These are phyloP conservation scores for Xylaria sp. DNA, from an alignment of 2,329 filamentous ascomycete genomes.

Conservation along the genomic window DNA sequence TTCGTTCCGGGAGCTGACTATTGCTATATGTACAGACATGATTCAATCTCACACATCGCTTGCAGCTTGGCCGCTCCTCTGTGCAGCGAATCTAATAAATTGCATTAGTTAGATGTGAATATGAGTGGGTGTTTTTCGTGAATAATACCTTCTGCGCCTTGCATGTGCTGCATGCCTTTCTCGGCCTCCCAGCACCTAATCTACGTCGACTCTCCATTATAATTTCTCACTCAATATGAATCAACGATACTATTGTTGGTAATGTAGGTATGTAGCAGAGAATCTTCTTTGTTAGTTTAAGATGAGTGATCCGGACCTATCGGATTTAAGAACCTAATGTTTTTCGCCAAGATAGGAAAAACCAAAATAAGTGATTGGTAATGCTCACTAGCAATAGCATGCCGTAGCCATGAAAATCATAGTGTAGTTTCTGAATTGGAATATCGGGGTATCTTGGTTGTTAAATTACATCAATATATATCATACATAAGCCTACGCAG, in stretches of 20 bases:
- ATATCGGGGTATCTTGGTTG: slow-evolving; percentile 20
- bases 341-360: neutral
- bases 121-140: neutral
- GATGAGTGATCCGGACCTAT: neutral
- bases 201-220: slow-evolving; percentile 8
- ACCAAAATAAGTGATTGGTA: neutral
- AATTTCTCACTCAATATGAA: neutral
- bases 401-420: neutral
- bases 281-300: neutral
- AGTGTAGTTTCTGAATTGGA: neutral
- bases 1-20: slow-evolving; percentile 1
- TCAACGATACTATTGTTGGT: neutral
- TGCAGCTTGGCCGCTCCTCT: slow-evolving; percentile 27
- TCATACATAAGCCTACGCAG: neutral
- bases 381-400: neutral
- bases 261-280: neutral
- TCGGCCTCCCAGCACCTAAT: slow-evolving; percentile 9
- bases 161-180: slow-evolving; percentile 24
- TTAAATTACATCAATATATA: slow-evolving; percentile 7
- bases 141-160: slow-evolving; percentile 24
- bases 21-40: slow-evolving; percentile 17
- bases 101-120: neutral
- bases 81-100: slow-evolving; percentile 23
- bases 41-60: slow-evolving; percentile 22
- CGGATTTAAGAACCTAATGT: slow-evolving; percentile 4